Conservation (phyloP, 2,329 filamentous ascomycete species). For the Alternaria rosae region DNA sequence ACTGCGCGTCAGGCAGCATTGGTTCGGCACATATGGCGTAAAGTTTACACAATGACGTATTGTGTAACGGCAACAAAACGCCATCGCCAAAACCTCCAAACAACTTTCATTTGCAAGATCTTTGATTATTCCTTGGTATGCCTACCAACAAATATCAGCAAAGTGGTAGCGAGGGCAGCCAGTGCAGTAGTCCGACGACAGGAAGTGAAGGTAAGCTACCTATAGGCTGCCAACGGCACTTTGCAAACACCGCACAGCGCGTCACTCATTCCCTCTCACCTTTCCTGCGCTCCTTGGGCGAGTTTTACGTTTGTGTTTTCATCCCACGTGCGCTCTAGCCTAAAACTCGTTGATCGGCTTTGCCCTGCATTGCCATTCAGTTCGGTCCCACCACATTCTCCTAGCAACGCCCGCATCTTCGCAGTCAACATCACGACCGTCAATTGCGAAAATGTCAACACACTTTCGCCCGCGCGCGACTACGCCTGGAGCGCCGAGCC, state of each 20-base stretch:
- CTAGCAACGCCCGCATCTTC: background rate
- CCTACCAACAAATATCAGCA: background rate
- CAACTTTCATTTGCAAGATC: background rate
- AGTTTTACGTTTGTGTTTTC: background rate
- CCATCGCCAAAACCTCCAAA: background rate
- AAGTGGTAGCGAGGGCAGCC: background rate
- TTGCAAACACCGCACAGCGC: background rate
- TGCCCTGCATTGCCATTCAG: background rate
- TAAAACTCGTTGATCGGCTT: background rate
- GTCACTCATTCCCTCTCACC: background rate
- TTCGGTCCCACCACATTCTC: background rate
- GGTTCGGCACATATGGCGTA: background rate
- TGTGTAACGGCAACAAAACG: conserved; percentile 1
- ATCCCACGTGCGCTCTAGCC: background rate
- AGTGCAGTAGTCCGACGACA: background rate
- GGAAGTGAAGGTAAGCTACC: background rate
- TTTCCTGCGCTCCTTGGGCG: background rate
- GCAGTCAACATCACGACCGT: background rate
- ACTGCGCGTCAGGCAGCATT: background rate
- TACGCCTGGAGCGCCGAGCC: conserved; percentile 23
- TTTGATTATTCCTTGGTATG: accelerated
- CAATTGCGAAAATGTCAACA: conserved; percentile 5
- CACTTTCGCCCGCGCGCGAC: conserved; percentile 13
- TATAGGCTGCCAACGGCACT: background rate
- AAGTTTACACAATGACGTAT: conserved; percentile 4